Evolutionary conservation across 2,329 filamentous ascomycete species (phyloP).

Genomic region (Alternaria angustiovoidea): DNA sequence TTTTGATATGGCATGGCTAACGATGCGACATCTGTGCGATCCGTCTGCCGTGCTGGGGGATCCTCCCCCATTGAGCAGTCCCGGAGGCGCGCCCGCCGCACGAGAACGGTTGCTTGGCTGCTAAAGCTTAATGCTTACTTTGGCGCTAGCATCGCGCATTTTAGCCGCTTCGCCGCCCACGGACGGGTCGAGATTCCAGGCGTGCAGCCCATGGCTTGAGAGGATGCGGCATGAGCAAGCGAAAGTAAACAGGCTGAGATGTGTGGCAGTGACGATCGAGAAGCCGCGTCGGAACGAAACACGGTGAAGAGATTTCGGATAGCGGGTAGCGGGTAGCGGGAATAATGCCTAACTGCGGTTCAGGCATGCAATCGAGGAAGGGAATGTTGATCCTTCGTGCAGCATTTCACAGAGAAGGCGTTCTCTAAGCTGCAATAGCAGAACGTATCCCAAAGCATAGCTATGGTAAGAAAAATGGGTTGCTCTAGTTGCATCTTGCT

Average conservation of each 20-base stretch:
- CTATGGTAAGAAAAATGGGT: neutral
- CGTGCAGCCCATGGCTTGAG: constrained; percentile 15
- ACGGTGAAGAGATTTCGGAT: constrained; percentile 10
- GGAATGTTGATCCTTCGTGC: neutral
- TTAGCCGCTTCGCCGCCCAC: constrained; percentile 21
- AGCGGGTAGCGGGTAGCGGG: constrained; percentile 10
- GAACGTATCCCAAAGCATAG: neutral
- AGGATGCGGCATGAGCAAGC: constrained; percentile 1
- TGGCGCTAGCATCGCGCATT: constrained; percentile 6
- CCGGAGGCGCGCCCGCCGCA: constrained; percentile 17
- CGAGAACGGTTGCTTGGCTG: constrained; percentile 15
- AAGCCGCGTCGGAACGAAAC: constrained; percentile 19
- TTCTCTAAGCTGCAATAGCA: neutral
- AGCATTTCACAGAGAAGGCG: neutral
- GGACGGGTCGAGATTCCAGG: constrained; percentile 22
- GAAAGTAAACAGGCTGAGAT: neutral
- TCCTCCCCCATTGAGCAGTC: constrained; percentile 12
- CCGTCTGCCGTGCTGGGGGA: constrained; percentile 13
- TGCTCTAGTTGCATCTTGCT: constrained; percentile 1
- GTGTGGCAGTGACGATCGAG: constrained; percentile 3
- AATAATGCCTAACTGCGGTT: neutral
- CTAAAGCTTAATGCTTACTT: constrained; percentile 17
- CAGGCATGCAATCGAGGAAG: neutral
- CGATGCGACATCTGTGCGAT: constrained; percentile 6
- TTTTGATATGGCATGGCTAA: constrained; percentile 11